These are phyloP conservation scores for Trichosanthes truncata DNA, from an alignment of 306 rosid species.

Conservation along the genomic window DNA sequence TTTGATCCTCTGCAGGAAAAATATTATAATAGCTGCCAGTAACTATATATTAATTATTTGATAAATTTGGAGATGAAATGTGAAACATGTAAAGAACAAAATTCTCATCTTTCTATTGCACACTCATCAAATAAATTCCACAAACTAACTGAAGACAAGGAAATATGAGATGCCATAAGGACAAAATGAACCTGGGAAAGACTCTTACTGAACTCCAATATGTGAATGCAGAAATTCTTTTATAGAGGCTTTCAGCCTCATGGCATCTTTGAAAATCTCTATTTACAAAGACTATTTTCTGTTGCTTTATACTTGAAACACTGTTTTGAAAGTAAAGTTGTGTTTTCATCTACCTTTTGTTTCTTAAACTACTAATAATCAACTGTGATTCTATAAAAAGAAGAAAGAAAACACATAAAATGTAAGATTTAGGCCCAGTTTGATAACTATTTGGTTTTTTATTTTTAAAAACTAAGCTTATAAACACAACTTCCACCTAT, in stretches of 20 bases:
- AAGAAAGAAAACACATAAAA: neutral
- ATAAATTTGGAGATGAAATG: neutral
- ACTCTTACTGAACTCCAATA: neutral
- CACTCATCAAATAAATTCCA: neutral
- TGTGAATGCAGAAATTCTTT: neutral
- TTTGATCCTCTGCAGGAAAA: slow-evolving; percentile 63
- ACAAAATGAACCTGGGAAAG: neutral
- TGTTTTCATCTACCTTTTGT: neutral
- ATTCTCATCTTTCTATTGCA: neutral
- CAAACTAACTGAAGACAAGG: neutral
- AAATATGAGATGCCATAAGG: neutral
- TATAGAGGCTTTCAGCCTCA: neutral
- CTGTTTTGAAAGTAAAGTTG: neutral
- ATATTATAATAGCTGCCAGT: slow-evolving; percentile 3
- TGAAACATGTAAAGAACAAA: neutral
- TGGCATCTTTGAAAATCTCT: neutral
- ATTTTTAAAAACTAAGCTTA: too few relatives aligned
- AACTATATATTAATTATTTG: neutral
- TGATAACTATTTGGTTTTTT: too few relatives aligned
- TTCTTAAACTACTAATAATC: neutral
- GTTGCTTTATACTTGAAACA: neutral
- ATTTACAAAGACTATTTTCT: neutral
- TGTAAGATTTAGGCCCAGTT: neutral
- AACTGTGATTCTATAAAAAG: neutral
- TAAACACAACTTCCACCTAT: too few relatives aligned